These are phyloP conservation scores for Candida dubliniensis DNA, from an alignment of 1,139 yeast genomes.

Conservation along the genomic window DNA sequence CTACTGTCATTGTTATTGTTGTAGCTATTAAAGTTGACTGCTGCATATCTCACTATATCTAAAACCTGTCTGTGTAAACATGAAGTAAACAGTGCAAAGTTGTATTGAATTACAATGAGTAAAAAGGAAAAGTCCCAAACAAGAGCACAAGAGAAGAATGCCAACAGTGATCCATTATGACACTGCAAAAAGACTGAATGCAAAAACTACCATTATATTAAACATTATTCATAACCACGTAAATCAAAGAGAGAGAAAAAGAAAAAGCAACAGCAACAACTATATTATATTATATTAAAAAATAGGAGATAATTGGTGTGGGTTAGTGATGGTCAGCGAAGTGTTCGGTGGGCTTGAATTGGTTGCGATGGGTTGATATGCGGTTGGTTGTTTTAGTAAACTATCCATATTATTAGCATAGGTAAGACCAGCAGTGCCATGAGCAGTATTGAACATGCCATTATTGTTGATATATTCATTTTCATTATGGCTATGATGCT, in stretches of 20 bases:
- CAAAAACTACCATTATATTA: neutral
- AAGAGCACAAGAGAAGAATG: too few species aligned
- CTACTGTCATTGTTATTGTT: too few species aligned
- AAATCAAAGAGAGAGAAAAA: slow-evolving; percentile 1
- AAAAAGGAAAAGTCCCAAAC: too few species aligned
- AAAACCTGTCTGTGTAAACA: too few species aligned
- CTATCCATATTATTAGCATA: neutral
- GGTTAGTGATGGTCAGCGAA: slow-evolving; percentile 7
- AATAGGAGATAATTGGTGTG: slow-evolving; percentile 11
- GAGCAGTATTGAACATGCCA: neutral
- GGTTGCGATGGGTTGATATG: neutral
- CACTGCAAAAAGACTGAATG: too few species aligned
- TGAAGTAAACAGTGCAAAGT: too few species aligned
- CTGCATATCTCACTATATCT: too few species aligned
- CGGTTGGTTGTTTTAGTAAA: neutral
- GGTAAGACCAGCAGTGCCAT: neutral
- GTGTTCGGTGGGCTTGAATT: neutral
- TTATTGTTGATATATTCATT: neutral
- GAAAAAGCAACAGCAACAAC: neutral
- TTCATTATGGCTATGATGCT: slow-evolving; percentile 1
- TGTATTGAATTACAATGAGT: too few species aligned
- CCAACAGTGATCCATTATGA: too few species aligned
- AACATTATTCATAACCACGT: neutral
- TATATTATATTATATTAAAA: slow-evolving; percentile 2
- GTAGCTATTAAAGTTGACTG: too few species aligned